Base-by-base conservation (phyloP, 2,329 filamentous ascomycete species). In the Cladobotryum protrusum region DNA sequence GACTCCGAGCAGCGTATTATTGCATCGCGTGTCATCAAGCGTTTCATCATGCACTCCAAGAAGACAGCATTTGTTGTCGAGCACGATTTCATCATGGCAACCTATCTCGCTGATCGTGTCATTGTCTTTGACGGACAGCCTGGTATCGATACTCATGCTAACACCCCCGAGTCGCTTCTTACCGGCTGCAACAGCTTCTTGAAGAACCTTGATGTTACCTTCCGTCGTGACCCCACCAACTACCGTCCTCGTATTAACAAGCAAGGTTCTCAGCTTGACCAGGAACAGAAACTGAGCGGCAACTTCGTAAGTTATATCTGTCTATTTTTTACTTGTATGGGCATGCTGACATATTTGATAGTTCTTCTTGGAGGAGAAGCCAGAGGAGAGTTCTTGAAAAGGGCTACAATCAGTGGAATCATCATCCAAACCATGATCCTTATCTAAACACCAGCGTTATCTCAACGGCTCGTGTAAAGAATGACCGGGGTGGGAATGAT, bases 31-130 rank as follows among this genome's bases (percentile, higher is more conserved):
- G 95, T 99, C 67, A 99, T 99, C 76, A 99, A 99, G 80, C 87
- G 93, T 59, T 99, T 95, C 80, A 99, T 99, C 72, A 99, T 99
- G 93, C 92, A 99, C 77, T 85, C 90, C 63, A 97, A 97, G 84
- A 97, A 97, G 83, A 99, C 93, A 1, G 93, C 93, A 45, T 99
- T 99, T 70, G 84, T 99, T 60, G 92, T 99, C 68, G 93, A 99
- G 83, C 93, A 99, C 86, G 93, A 99, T 80, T 97, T 99, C 77
- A 96, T 97, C 76, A 96, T 97, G 91, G 81, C 80, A 42, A 83
- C 79, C 15, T 82, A 82, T 59, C 75, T 83, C 47, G 81, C 93
- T 42, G 95, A 99, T 66, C 88, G 93, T 59, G 93, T 99, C 69
- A 99, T 99, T 64, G 93, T 99, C 64, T 99, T 99, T 64, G 93